A percentile compares a stretch with the other conserved stretches of the same genome.
Evolutionary conservation across 164 flowering plant genomes (phyloP).

Genomic region (Kingdonia uniflora): DNA sequence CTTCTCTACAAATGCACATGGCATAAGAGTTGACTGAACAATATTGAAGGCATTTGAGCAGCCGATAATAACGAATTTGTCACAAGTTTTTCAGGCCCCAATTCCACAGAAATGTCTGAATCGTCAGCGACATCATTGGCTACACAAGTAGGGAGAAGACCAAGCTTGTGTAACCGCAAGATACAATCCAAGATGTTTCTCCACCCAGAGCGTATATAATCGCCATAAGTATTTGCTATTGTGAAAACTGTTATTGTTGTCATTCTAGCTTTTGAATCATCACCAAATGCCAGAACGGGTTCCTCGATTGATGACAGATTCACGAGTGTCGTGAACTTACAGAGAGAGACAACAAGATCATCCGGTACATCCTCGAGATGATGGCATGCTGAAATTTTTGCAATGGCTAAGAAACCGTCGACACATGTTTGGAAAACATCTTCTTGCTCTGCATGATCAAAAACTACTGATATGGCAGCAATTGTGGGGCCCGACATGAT

Average conservation of each 20-base stretch:
- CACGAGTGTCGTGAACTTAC: slow-evolving; percentile 30
- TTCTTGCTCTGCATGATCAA: slow-evolving; percentile 32
- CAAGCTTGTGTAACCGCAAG: slow-evolving; percentile 32
- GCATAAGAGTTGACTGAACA: slow-evolving; percentile 32
- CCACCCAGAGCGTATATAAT: slow-evolving; percentile 35
- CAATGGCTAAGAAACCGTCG: slow-evolving; percentile 34
- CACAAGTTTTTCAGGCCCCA: slow-evolving; percentile 18
- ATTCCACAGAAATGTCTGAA: slow-evolving; percentile 18
- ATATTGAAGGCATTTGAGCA: slow-evolving; percentile 22
- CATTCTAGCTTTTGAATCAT: slow-evolving; percentile 33
- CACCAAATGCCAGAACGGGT: slow-evolving; percentile 24
- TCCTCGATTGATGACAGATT: slow-evolving; percentile 26
- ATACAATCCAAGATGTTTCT: slow-evolving; percentile 34
- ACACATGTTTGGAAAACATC: slow-evolving; percentile 26
- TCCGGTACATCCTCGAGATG: slow-evolving; percentile 34
- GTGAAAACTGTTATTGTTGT: slow-evolving; percentile 31
- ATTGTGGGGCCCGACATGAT: slow-evolving; percentile 38
- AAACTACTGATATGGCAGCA: slow-evolving; percentile 36
- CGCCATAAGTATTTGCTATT: slow-evolving; percentile 30
- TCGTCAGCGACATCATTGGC: slow-evolving; percentile 27
- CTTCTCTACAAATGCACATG: slow-evolving; percentile 33
- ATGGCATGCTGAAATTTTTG: slow-evolving; percentile 34
- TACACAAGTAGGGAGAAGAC: slow-evolving; percentile 28
- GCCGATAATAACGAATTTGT: slow-evolving; percentile 16
- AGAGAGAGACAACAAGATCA: slow-evolving; percentile 33